A percentile compares a stretch with the other conserved stretches of the same genome.
These are phyloP conservation scores for Fomitopsis palustris DNA, from an alignment of 1,284 basidiomycete species.

Conservation along the genomic window DNA sequence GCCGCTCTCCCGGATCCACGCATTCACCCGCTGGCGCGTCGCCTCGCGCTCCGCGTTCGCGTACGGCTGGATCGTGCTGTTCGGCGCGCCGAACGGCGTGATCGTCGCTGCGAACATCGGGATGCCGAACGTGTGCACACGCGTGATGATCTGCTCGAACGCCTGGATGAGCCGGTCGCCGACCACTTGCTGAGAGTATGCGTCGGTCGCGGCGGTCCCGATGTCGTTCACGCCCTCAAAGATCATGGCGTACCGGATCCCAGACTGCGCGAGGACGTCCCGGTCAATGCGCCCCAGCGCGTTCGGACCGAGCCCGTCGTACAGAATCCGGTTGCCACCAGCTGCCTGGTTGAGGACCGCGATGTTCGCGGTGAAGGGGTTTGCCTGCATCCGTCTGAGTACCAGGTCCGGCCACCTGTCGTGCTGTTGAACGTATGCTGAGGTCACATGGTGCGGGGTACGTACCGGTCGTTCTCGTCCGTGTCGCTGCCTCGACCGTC, in stretches of 20 bases:
- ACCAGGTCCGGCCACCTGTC: slow-evolving; percentile 44
- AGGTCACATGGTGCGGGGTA: too few relatives aligned
- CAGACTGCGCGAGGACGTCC: slow-evolving; percentile 44
- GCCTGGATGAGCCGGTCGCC: slow-evolving; percentile 41
- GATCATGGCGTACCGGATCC: slow-evolving; percentile 42
- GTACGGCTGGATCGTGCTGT: slow-evolving; percentile 34
- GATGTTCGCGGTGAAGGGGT: slow-evolving; percentile 31
- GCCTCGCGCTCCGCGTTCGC: slow-evolving; percentile 36
- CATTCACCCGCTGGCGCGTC: slow-evolving; percentile 40
- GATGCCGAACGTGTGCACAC: slow-evolving; percentile 38
- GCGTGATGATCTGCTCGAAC: slow-evolving; percentile 41
- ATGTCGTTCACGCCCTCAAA: slow-evolving; percentile 56
- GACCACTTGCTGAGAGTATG: slow-evolving; percentile 33
- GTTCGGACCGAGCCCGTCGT: slow-evolving; percentile 45
- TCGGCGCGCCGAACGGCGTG: slow-evolving; percentile 42
- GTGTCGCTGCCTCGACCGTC: slow-evolving; percentile 31
- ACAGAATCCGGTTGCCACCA: slow-evolving; percentile 48
- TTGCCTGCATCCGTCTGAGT: slow-evolving; percentile 36
- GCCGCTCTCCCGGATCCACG: slow-evolving; percentile 38
- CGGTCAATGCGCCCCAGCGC: slow-evolving; percentile 45
- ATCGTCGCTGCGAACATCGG: slow-evolving; percentile 48
- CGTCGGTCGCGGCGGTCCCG: slow-evolving; percentile 35
- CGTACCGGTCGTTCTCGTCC: slow-evolving; percentile 33
- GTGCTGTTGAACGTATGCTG: too few relatives aligned
- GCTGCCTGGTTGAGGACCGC: slow-evolving; percentile 47